Percentiles rank a stretch among this genome's conserved stretches.
Conservation (phyloP, 2,329 filamentous ascomycete species). For the Blastomyces gilchristii region DNA sequence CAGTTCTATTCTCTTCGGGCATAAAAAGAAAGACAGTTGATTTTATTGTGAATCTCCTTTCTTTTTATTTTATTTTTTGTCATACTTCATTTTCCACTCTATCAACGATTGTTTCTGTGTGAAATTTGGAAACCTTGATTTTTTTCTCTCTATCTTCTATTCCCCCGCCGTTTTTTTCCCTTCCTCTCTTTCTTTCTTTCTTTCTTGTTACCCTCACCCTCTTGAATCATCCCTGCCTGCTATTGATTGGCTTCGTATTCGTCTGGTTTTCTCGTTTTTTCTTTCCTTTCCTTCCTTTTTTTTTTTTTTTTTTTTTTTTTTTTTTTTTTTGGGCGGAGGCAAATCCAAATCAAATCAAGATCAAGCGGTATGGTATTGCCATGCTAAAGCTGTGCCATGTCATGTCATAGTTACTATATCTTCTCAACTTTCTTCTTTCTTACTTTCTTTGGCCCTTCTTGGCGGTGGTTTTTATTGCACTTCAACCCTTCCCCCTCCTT, state of each 20-base stretch:
- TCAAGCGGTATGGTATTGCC: no score
- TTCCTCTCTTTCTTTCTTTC: no score
- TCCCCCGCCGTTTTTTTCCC: not conserved
- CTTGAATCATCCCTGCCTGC: not conserved
- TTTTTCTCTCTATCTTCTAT: not conserved
- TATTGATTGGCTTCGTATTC: not conserved
- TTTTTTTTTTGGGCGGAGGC: not conserved
- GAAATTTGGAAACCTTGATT: not conserved
- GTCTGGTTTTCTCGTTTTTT: no score
- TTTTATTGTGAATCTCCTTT: not conserved
- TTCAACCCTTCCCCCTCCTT: no score
- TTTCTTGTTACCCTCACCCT: not conserved
- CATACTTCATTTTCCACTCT: not conserved
- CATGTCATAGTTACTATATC: fast-evolving
- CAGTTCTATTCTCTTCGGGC: not conserved
- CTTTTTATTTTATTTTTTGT: not conserved
- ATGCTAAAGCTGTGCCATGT: no score
- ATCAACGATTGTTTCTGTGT: not conserved
- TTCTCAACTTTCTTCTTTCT: no score
- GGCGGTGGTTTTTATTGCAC: fast-evolving
- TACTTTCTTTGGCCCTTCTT: no score
- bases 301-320: not conserved
- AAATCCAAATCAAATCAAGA: not conserved
- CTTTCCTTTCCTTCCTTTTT: no score
- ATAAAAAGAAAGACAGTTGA: not conserved